phyloP scores from a whole-genome alignment of 257 asterid species.

The Solanum arcanum region DNA sequence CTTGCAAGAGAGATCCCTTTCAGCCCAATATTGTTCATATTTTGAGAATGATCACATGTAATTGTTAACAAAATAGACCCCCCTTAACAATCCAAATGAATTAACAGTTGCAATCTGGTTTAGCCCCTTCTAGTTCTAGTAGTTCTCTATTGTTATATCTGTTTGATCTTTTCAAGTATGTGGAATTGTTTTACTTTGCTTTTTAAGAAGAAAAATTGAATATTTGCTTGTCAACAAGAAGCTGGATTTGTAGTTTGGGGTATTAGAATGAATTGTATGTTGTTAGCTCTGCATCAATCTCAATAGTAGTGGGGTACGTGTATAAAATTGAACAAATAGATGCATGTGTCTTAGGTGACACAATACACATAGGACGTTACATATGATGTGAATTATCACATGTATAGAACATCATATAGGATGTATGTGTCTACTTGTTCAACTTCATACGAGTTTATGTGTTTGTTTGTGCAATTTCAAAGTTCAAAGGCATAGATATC shows the following conservation, averaged over 20 bases:
- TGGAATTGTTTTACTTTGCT: background rate
- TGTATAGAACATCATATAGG: no score
- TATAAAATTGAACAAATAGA: no score
- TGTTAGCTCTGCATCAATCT: no score
- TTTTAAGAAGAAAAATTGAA: background rate
- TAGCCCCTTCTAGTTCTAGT: background rate
- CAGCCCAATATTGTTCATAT: conserved; percentile 12
- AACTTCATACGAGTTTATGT: no score
- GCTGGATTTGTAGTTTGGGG: background rate
- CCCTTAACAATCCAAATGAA: background rate
- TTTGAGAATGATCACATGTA: conserved; percentile 3
- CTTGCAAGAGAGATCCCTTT: background rate
- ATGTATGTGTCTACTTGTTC: no score
- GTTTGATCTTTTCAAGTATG: background rate
- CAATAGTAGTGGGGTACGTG: no score
- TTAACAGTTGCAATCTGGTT: background rate
- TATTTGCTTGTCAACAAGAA: no score
- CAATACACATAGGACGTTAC: no score
- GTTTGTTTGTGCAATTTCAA: no score
- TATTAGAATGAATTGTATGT: background rate
- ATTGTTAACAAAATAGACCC: background rate
- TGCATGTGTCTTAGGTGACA: no score
- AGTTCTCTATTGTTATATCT: background rate
- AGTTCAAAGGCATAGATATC: no score
- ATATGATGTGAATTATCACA: no score